Base-by-base conservation (phyloP, 1,284 basidiomycete genomes). In the Ganoderma resinaceum region DNA sequence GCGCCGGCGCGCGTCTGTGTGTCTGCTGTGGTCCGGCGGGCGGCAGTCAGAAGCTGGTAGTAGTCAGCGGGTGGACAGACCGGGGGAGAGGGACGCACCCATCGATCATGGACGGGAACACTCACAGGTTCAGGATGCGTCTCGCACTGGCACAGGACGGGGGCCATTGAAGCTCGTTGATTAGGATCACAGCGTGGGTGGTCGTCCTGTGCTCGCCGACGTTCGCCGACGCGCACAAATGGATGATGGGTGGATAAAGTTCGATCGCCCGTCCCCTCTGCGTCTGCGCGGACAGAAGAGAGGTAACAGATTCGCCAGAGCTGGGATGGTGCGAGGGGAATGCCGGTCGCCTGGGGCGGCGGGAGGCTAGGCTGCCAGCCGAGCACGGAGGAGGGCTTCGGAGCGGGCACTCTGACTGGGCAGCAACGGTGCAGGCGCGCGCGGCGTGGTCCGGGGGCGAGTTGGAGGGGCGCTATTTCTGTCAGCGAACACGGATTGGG, bases 31-130 rank as follows among this genome's bases (percentile, higher is more conserved):
- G 52, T 33, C 52, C 29, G 52, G 31, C 52, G 31, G 31, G 52
- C 52, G 52, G 26, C 52, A 55, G 52, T 55, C 52, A 55, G 52
- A 2, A 42, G 35, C 16, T 20, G 38, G 35, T 35, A 35, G 6
- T 11, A 49, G 46, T 49, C 46, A 49, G 46, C 11, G 35, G 52
- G 8, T 42, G 60, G 60, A 12, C 38, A 49, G 23, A 26, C 46
- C 46, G 46, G 46, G 23, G 60, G 40, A 37, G 63, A 31, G 53
- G 40, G 43, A 43, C 6, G 53, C 46, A 65, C 6, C 63, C 46
- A 65, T 65, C 64, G 64, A 66, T 66, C 65, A 66, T 46, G 53
- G 37, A 55, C 61, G 58, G 61, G 57, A 58, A 62, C 61, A 46
- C 33, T 33, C 29, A 55, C 52, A 55, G 46, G 46, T 49, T 49